Base-by-base conservation (phyloP, 805 yeast genomes). In the Spencermartinsiella europaea region DNA sequence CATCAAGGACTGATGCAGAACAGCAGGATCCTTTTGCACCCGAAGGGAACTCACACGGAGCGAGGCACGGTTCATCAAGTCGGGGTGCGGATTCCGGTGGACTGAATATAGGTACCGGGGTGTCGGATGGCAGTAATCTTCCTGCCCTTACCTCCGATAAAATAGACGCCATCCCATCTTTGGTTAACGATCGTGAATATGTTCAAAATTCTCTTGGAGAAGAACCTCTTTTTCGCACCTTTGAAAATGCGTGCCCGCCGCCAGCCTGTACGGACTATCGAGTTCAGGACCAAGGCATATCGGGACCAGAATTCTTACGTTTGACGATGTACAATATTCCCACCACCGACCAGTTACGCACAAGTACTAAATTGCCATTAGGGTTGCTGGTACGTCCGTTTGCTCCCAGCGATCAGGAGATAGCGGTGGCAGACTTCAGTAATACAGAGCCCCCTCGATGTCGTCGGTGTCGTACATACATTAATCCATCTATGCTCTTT, bases 311-410 rank as follows among this genome's bases (percentile, higher is more conserved):
- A 49, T 81, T 81, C 63, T 77, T 85, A 60, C 74, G 95, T 49
- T 69, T 86, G 51, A 72, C 95, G 3, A 77, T 89, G 85, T 86
- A 88, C 65, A 80, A 82, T 55, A 76, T 89, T 5, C 99, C 99
- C 2, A 76, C 75, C 34, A 71, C 81, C 15, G 91, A 86, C 49
- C 77, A 75, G 42, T 67, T 89, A 46, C 75, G 93, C 57, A 71
- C 75, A 21, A 75, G 81, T 2, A 76, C 96, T 0, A 79, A 78
- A 49, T 67, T 93, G 43, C 98, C 99, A 1, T 67, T 93, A 36
- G 95, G 95, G 0, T 67, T 91, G 47, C 72, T 88, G 2, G 67
- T 89, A 19, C 77, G 87, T 44, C 99, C 99, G 3, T 88, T 93
- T 71, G 95, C 96, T 0, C 63, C 71, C 0, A 77, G 74, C 40